These are phyloP conservation scores for Rosellinia necatrix DNA, from an alignment of 2,329 filamentous ascomycete species.

Conservation along the genomic window DNA sequence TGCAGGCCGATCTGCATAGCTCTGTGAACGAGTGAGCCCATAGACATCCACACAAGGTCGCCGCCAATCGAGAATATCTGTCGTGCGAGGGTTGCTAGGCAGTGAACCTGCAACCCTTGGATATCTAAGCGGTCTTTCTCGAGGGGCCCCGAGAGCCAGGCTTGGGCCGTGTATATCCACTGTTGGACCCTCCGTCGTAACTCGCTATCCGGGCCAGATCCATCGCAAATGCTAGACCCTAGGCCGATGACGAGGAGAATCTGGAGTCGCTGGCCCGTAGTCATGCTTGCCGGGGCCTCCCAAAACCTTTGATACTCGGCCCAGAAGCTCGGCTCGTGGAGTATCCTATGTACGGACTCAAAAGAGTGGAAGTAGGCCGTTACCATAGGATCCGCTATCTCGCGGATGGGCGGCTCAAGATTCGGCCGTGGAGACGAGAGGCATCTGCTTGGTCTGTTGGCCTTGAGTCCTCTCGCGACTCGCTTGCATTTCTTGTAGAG, in stretches of 20 bases:
- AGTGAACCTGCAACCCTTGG: conserved; percentile 46
- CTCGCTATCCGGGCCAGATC: conserved; percentile 30
- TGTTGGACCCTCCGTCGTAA: conserved; percentile 40
- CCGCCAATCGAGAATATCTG: conserved; percentile 49
- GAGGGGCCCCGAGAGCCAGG: conserved; percentile 47
- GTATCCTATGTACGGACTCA: conserved; percentile 55
- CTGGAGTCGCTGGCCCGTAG: conserved; percentile 40
- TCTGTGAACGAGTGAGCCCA: conserved; percentile 46
- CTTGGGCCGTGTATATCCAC: conserved; percentile 48
- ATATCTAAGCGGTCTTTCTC: conserved; percentile 45
- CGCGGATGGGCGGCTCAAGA: conserved; percentile 37
- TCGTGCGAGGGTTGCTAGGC: conserved; percentile 45
- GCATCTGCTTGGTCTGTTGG: conserved; percentile 41
- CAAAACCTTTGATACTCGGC: conserved; percentile 54
- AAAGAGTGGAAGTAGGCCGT: conserved; percentile 54
- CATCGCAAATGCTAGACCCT: conserved; percentile 43
- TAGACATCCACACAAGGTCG: conserved; percentile 48
- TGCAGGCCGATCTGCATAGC: conserved; percentile 53
- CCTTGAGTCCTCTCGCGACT: conserved; percentile 41
- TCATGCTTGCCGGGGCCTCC: conserved; percentile 40
- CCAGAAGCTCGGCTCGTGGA: conserved; percentile 59
- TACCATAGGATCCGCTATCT: conserved; percentile 47
- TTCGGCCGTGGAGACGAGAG: conserved; percentile 30
- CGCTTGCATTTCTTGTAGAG: conserved; percentile 43
- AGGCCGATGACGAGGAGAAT: conserved; percentile 48